These are phyloP conservation scores for Flaveria brownii DNA, from an alignment of 129 eudicot species.

Conservation along the genomic window DNA sequence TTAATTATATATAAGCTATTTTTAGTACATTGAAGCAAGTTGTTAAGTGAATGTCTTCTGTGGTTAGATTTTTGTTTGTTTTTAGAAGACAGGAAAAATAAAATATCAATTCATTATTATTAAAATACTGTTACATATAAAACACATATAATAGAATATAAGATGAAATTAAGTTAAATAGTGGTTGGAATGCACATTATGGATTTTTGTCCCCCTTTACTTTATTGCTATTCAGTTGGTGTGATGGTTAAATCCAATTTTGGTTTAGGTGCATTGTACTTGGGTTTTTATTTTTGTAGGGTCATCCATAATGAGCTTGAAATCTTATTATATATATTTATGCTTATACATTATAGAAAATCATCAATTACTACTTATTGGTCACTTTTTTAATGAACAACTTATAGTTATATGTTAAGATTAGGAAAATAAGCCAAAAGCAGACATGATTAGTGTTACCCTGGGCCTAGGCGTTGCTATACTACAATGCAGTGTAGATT, in stretches of 20 bases:
- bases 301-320: conserved; percentile 34
- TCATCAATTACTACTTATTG: not conserved
- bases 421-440: not conserved
- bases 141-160: not conserved
- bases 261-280: conserved; percentile 40
- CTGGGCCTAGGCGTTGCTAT: not conserved
- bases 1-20: not conserved
- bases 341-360: not conserved
- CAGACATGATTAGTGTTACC: not conserved
- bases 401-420: not conserved
- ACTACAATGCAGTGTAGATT: not conserved
- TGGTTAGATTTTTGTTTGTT: conserved; percentile 10
- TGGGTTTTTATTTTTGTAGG: conserved; percentile 27
- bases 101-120: not conserved
- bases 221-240: conserved; percentile 22
- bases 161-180: conserved; percentile 3
- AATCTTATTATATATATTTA: not conserved
- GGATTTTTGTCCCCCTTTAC: conserved; percentile 41
- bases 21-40: not conserved
- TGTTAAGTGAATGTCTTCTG: not conserved
- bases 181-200: conserved; percentile 37
- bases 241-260: conserved; percentile 20
- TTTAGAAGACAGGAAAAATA: not conserved
- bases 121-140: not conserved
- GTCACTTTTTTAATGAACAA: not conserved